Evolutionary conservation across 257 asterid species (phyloP).

Genomic region (Plantago elongata): DNA sequence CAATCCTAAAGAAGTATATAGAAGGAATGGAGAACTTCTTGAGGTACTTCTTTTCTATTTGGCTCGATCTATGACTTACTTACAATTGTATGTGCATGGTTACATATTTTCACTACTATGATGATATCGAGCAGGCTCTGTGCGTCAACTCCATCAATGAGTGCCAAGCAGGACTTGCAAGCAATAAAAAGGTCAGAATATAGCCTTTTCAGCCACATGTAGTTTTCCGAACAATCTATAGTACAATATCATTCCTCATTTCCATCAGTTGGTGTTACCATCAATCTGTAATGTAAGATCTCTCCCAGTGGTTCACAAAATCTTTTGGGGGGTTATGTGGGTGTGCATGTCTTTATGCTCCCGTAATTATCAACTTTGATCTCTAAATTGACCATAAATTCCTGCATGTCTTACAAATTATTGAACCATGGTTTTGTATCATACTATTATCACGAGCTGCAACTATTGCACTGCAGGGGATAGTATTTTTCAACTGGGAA

Average conservation of each 20-base stretch:
- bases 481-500: slow-evolving; percentile 79
- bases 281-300: slow-evolving; percentile 6
- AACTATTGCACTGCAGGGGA: slow-evolving; percentile 55
- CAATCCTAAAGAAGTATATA: slow-evolving; percentile 65
- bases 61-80: slow-evolving; percentile 10
- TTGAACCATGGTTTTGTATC: slow-evolving; percentile 1
- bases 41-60: slow-evolving; percentile 52
- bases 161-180: slow-evolving; percentile 80
- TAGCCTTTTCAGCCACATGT: not conserved
- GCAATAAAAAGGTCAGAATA: slow-evolving; percentile 74
- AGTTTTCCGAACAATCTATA: no score
- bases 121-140: slow-evolving; percentile 57
- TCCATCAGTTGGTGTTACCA: slow-evolving; percentile 2
- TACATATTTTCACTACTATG: slow-evolving; percentile 14
- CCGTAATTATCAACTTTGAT: slow-evolving; percentile 6
- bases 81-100: slow-evolving; percentile 7
- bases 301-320: slow-evolving; percentile 15
- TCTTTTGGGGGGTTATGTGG: slow-evolving; percentile 4
- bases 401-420: not conserved
- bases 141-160: slow-evolving; percentile 79
- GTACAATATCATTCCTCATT: not conserved
- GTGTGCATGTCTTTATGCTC: slow-evolving; percentile 11
- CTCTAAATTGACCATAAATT: slow-evolving; percentile 2
- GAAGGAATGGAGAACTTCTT: slow-evolving; percentile 86
- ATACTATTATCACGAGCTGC: slow-evolving; percentile 9